A percentile compares a stretch with the other conserved stretches of the same genome.
Conservation (phyloP, 1,284 basidiomycete species). For the Pyrrhoderma noxium region DNA sequence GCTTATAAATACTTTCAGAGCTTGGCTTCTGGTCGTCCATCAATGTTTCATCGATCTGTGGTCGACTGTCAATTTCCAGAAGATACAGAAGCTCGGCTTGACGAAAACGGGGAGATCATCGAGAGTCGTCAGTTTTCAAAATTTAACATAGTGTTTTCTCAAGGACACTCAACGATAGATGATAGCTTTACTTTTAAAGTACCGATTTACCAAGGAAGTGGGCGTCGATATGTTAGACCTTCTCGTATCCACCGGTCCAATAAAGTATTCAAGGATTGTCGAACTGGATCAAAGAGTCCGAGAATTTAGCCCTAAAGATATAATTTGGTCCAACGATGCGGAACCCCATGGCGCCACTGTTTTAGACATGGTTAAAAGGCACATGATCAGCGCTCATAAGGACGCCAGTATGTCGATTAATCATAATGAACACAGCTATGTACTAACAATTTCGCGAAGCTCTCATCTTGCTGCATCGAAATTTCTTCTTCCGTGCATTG, state of each 20-base stretch:
- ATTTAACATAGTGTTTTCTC: not conserved
- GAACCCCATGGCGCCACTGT: not conserved
- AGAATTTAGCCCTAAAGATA: slow-evolving; percentile 5
- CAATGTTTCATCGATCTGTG: slow-evolving; percentile 8
- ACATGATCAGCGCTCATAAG: not conserved
- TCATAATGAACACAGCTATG: not conserved
- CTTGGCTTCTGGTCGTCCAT: slow-evolving; percentile 12
- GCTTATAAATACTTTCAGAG: slow-evolving; percentile 4
- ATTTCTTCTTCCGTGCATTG: slow-evolving; percentile 19
- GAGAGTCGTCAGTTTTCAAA: slow-evolving; percentile 4
- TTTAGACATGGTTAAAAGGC: not conserved
- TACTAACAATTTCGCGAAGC: too few species aligned
- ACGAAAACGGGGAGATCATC: not conserved
- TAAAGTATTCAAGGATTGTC: slow-evolving; percentile 17
- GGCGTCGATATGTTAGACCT: slow-evolving; percentile 1
- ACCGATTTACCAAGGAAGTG: slow-evolving; percentile 4
- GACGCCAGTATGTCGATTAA: not conserved
- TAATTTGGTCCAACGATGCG: not conserved
- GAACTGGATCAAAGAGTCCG: slow-evolving; percentile 14
- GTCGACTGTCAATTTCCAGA: slow-evolving; percentile 16
- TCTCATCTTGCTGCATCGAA: slow-evolving; percentile 16
- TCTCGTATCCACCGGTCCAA: slow-evolving; percentile 1
- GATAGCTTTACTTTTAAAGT: not conserved
- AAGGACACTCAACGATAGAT: not conserved
- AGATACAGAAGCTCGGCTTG: slow-evolving; percentile 2